Base-by-base conservation (phyloP, 768 basidiomycete genomes). In the Rhodotorula graminis region DNA sequence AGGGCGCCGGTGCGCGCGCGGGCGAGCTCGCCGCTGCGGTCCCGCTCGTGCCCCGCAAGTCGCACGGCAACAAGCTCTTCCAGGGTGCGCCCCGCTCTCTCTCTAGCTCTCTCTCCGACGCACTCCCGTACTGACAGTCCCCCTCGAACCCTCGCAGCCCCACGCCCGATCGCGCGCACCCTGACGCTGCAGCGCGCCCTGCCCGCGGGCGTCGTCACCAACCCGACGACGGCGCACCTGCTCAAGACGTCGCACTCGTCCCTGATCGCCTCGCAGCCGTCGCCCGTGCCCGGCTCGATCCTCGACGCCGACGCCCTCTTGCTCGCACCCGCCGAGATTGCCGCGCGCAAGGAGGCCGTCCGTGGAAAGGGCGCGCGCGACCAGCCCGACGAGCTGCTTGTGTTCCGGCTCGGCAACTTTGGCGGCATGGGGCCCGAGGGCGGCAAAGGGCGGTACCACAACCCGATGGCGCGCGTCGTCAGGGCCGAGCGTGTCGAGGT, bases 241-340 rank as follows among this genome's bases (percentile, higher is more conserved):
- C 6, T 52, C 61, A 59, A 58, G 50, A 33, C 29, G 33, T 50
- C 61, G 44, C 71, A 72, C 67, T 73, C 75, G 21, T 65, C 75
- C 19, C 46, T 76, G 23, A 76, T 76, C 69, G 49, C 49, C n/a
- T 73, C 75, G 29, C 75, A 76, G 42, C 75, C 75, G 27, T 73
- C 71, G 25, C 72, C 75, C 37, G 75, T 76, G 58, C 75, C 75
- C 4, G 75, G 75, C 37, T 69, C 71, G 27, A 66, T 76, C 64
- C 72, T 76, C 49, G 52, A 60, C n/a, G 65, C 75, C 52, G 47
- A 25, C 10, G 75, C 71, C 40, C 72, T 76, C 27, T 69, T 76
- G 16, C 21, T 37, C 59, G 58, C 69, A 23, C 31, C 61, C 3
- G 27, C 23, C 10, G 49, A 29, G n/a, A 57, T 42, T 25, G 63